Evolutionary conservation across 1,284 basidiomycete genomes (phyloP), one percentile per base, ranked within the genome.

Genomic region (Rhodofomes roseus): DNA sequence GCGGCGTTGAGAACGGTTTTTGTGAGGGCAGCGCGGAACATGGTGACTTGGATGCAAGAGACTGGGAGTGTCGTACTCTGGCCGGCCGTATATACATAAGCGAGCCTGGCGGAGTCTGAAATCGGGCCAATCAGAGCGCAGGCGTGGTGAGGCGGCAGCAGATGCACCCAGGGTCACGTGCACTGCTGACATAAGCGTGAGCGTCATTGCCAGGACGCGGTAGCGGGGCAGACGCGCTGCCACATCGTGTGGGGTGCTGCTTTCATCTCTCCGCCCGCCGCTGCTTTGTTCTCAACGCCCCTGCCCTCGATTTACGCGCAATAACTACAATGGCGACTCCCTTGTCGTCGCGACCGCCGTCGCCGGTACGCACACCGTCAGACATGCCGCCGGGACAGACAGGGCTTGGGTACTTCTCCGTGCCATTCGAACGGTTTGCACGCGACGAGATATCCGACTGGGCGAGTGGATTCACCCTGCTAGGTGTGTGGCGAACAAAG

Each of bases 1-100:
- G 78, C 74, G 60, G 75, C 65, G 63, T 67, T 75, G 67, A 83
- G 74, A 54, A 83, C 66, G 55, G 86, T 71, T 66, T 79, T 83
- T 66, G 82, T 71, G 67, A 86, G 65, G 43, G 79, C 76, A 74
- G 85, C 81, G 77, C 82, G 83, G 72, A 90, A 85, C 89, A 92
- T 92, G 77, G 75, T 75, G 75, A 34, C 40, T 64, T 65, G 68
- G 72, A 70, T 37, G 57, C 39, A 52, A 58, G 57, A 41, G 52
- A 40, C 52, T 48, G 41, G 68, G 65, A 65, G 71, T 59, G 53
- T 63, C 65, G 63, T 58, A 37, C 39, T 29, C 54, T 25, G 29
- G 43, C 18, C 52, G 57, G 57, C 57, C 52, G 51, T 54, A 54
- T 58, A 58, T 58, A 58, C 57, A 58, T 58, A 58, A 48, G 57